Base-by-base conservation (phyloP, 2,329 filamentous ascomycete species). In the Verticillium isaacii region DNA sequence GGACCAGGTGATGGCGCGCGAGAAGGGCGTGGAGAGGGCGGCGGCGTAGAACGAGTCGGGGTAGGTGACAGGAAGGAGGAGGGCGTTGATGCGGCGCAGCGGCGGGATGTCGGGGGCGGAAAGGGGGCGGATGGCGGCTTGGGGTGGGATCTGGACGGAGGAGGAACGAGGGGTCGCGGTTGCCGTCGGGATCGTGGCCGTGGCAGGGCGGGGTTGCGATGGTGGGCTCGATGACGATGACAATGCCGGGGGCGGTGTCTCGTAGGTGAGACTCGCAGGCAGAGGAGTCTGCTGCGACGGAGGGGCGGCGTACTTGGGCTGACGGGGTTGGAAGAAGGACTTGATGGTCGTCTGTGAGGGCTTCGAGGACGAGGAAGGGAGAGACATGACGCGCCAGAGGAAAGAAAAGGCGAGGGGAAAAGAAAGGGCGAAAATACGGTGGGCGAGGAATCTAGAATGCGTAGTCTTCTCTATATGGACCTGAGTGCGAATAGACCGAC, bases 31-130 rank as follows among this genome's bases (percentile, higher is more conserved):
- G 15, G 80, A 80, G 25, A 76, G 73, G 19, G 77, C 69, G 12
- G 82, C 79, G 64, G 85, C 77, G 78, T 89, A 90, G 76, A 89
- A 89, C 57, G 79, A 78, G 70, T 89, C 86, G 3, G 85, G 81
- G 71, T 89, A 90, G 71, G 78, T 77, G 62, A 89, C 84, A 58
- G 84, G 85, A 1, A 90, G 83, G 59, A 89, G 81, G 58, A 89
- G 81, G 55, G 84, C 77, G 73, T 88, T 89, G 73, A 90, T 87
- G 67, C 86, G 83, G 45, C 84, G 85, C 6, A 90, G 78, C 55
- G 84, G 79, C 61, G 82, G 76, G 61, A 89, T 74, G 72, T 89
- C 85, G 56, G 75, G 69, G 55, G 78, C 73, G 1, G 76, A 74
- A 59, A 88, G 74, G 60, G 77, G 76, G 6, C 81, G 79, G 69